Percentiles rank a stretch among this genome's conserved stretches.
Evolutionary conservation across 1,139 yeast species (phyloP).

Genomic region (Geotrichum klebahnii): DNA sequence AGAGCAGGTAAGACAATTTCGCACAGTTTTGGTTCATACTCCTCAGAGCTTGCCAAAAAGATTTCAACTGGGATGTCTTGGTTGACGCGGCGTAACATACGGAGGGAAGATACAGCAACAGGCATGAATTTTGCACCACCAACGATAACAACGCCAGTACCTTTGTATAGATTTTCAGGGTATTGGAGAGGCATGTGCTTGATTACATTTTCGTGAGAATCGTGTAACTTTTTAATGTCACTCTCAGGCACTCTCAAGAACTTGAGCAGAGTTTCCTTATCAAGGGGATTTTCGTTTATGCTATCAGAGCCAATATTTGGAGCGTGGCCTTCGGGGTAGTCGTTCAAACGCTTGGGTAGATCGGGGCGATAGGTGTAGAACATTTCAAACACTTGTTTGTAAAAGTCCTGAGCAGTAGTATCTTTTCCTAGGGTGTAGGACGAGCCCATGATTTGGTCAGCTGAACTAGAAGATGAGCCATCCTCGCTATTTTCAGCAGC

Average conservation of each 20-base stretch:
- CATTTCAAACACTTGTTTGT: conserved; percentile 11
- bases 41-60: conserved; percentile 63
- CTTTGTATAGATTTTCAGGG: conserved; percentile 38
- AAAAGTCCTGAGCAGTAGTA: background rate
- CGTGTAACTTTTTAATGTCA: conserved; percentile 48
- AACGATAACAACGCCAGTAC: conserved; percentile 74
- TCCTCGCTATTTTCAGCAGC: no score
- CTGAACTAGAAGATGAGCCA: no score
- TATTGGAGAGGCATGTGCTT: conserved; percentile 48
- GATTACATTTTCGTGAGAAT: conserved; percentile 54
- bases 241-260: conserved; percentile 51
- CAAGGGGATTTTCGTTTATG: conserved; percentile 4
- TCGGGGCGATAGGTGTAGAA: conserved; percentile 12
- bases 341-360: conserved; percentile 3
- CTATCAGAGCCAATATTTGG: no score
- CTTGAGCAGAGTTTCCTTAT: conserved; percentile 23
- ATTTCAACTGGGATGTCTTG: conserved; percentile 72
- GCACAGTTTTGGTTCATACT: conserved; percentile 68
- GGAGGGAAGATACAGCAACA: conserved; percentile 61
- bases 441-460: no score
- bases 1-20: conserved; percentile 58
- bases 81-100: conserved; percentile 60
- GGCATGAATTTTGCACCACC: conserved; percentile 81
- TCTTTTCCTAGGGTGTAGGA: background rate
- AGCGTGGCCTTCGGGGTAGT: conserved; percentile 8